Evolutionary conservation across 2,329 filamentous ascomycete genomes (phyloP).

Genomic region (Elsinoe necatrix): DNA sequence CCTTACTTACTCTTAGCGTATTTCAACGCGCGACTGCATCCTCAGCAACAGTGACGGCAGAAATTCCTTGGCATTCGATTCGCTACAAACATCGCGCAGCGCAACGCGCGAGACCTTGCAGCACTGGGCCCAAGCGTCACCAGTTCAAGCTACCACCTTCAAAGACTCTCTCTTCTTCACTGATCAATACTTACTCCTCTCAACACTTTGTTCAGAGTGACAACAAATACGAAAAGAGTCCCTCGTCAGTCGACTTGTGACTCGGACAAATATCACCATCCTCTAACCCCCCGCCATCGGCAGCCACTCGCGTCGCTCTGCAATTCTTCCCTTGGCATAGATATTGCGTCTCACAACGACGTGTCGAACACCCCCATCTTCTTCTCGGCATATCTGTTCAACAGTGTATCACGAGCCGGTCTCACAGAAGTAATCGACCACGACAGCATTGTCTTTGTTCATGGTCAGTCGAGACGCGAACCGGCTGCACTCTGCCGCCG

Average conservation of each 20-base stretch:
- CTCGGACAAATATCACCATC: neutral
- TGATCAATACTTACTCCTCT: conserved; percentile 8
- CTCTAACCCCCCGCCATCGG: neutral
- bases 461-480: conserved; percentile 16
- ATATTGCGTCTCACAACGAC: conserved; percentile 11
- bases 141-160: neutral
- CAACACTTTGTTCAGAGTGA: conserved; percentile 9
- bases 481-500: conserved; percentile 2
- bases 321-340: conserved; percentile 16
- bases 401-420: conserved; percentile 13
- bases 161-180: conserved; percentile 10
- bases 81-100: neutral
- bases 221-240: neutral
- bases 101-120: neutral
- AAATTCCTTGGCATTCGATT: neutral
- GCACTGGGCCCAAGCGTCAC: conserved; percentile 7
- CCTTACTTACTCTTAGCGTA: neutral
- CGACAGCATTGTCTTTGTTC: conserved; percentile 13
- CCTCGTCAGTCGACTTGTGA: neutral
- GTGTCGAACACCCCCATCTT: conserved; percentile 7
- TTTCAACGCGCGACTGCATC: neutral
- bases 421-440: conserved; percentile 12
- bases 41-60: neutral
- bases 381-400: conserved; percentile 6
- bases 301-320: conserved; percentile 7